Evolutionary conservation across 148 eudicot genomes (phyloP).

Genomic region (Polygonum maritimum): DNA sequence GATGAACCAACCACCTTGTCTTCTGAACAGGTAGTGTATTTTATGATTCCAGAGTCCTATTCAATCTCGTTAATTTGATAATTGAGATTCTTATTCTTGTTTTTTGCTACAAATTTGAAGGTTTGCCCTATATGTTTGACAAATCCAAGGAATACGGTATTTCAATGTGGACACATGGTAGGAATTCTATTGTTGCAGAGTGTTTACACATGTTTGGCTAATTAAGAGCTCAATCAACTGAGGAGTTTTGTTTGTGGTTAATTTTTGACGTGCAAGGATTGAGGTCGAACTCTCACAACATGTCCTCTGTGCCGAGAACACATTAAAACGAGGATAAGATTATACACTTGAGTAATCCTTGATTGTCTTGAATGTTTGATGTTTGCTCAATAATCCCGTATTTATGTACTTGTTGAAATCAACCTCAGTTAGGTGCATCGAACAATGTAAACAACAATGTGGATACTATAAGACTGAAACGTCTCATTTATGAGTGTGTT

Average conservation of each 20-base stretch:
- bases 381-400: background rate
- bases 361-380: background rate
- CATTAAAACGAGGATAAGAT: slow-evolving; percentile 44
- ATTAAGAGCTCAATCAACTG: background rate
- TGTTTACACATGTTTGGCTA: background rate
- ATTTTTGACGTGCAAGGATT: slow-evolving; percentile 59
- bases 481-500: background rate
- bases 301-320: slow-evolving; percentile 63
- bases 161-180: slow-evolving; percentile 85
- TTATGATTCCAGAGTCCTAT: background rate
- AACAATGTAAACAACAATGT: background rate
- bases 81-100: background rate
- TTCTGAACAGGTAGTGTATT: slow-evolving; percentile 36
- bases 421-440: background rate
- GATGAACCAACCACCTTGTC: slow-evolving; percentile 15
- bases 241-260: background rate
- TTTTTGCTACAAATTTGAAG: slow-evolving; percentile 22
- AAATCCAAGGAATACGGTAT: slow-evolving; percentile 70
- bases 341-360: slow-evolving; percentile 29
- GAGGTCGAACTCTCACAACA: slow-evolving; percentile 39
- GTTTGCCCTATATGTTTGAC: slow-evolving; percentile 77
- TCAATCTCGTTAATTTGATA: background rate
- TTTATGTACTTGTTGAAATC: background rate
- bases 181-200: slow-evolving; percentile 15
- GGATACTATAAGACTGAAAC: background rate